Percentiles rank a stretch among this genome's conserved stretches.
Conservation (phyloP, 495 filamentous ascomycete species). For the Tuber magnatum region DNA sequence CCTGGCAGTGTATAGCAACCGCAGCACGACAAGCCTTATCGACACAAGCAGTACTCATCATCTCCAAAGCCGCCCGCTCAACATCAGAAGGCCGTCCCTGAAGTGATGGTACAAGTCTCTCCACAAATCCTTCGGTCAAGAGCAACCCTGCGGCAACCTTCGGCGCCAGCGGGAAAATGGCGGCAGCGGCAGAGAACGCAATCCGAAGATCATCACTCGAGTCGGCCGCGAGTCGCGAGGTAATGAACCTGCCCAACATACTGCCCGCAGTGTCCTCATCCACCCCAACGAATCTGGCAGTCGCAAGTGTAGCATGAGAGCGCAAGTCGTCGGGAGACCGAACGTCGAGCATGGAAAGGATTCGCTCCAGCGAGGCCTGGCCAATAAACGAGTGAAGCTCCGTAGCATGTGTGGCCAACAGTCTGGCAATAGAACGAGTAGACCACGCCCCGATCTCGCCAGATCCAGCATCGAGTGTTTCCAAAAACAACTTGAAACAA, state of each 20-base stretch:
- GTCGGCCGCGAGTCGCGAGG: slow-evolving; percentile 48
- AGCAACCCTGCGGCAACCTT: slow-evolving; percentile 65
- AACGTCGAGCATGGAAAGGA: slow-evolving; percentile 56
- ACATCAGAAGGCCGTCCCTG: slow-evolving; percentile 48
- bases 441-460: slow-evolving; percentile 54
- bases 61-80: slow-evolving; percentile 72
- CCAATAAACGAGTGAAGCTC: slow-evolving; percentile 54
- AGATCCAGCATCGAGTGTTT: slow-evolving; percentile 57
- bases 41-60: slow-evolving; percentile 85
- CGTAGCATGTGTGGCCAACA: slow-evolving; percentile 54
- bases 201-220: slow-evolving; percentile 57
- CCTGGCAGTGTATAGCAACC: slow-evolving; percentile 68
- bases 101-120: slow-evolving; percentile 32
- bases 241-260: slow-evolving; percentile 53
- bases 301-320: slow-evolving; percentile 61
- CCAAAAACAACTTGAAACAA: slow-evolving; percentile 60
- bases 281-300: slow-evolving; percentile 58
- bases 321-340: slow-evolving; percentile 52
- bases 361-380: slow-evolving; percentile 55
- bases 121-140: slow-evolving; percentile 73
- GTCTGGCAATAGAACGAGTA: slow-evolving; percentile 56
- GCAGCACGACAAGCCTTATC: slow-evolving; percentile 68
- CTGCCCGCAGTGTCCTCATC: slow-evolving; percentile 52
- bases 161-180: slow-evolving; percentile 76
- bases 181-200: slow-evolving; percentile 80